Conservation (phyloP, 768 basidiomycete species). For the Daedaleopsis sinensis region DNA sequence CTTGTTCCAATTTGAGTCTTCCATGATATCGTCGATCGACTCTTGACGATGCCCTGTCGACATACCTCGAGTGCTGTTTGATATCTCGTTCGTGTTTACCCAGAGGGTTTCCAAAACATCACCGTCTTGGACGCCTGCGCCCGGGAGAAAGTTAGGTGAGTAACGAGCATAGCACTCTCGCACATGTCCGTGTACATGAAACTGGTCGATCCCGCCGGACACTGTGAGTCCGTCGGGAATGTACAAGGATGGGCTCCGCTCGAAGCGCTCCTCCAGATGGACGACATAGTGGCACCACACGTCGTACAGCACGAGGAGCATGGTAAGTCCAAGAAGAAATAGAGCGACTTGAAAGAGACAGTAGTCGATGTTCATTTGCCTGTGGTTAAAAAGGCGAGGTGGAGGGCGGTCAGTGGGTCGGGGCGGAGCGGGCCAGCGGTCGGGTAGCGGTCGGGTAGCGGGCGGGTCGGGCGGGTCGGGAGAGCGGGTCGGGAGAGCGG, state of each 20-base stretch:
- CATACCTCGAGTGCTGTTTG: conserved; percentile 27
- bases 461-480: too few species aligned
- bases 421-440: too few species aligned
- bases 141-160: conserved; percentile 31
- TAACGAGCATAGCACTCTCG: conserved; percentile 29
- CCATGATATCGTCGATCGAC: conserved; percentile 35
- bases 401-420: too few species aligned
- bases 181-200: conserved; percentile 36
- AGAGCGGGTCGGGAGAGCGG: too few species aligned
- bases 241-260: not conserved
- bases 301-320: conserved; percentile 7
- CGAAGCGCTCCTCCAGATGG: not conserved
- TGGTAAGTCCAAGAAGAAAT: not conserved
- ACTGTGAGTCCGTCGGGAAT: conserved; percentile 3
- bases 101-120: conserved; percentile 41
- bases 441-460: too few species aligned
- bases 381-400: too few species aligned
- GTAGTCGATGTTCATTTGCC: conserved; percentile 1
- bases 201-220: conserved; percentile 28
- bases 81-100: conserved; percentile 32
- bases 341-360: conserved; percentile 16
- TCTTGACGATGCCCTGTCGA: conserved; percentile 24
- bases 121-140: conserved; percentile 33
- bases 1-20: conserved; percentile 39
- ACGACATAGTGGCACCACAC: conserved; percentile 20